Evolutionary conservation across 2,329 filamentous ascomycete genomes (phyloP).

Genomic region (Fusarium acutatum): DNA sequence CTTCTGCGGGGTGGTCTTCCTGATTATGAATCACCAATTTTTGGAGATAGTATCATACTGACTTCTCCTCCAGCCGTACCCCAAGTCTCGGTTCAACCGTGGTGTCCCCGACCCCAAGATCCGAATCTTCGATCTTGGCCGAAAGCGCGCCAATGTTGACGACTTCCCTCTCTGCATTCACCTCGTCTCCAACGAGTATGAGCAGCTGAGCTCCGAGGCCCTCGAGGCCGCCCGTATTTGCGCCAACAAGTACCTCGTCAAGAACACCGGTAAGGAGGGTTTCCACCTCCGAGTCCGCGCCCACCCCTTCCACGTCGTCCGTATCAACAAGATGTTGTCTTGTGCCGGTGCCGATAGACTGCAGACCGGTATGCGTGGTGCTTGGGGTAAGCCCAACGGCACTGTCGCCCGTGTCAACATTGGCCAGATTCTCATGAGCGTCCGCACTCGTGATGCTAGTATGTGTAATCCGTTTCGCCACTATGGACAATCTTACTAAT

Average conservation of each 20-base stretch:
- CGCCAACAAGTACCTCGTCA: constrained; percentile 97
- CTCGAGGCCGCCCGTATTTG: constrained; percentile 99
- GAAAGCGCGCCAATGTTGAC: constrained; percentile 98
- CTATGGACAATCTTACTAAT: constrained; percentile 41
- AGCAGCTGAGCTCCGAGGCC: constrained; percentile 99
- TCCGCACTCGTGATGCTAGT: constrained; percentile 95
- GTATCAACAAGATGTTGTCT: constrained; percentile 99
- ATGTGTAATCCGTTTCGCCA: constrained; percentile 51
- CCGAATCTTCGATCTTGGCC: constrained; percentile 98
- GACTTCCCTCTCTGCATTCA: constrained; percentile 99
- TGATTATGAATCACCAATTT: constrained; percentile 1
- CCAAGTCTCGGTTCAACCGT: constrained; percentile 99
- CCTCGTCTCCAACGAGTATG: constrained; percentile 99
- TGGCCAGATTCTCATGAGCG: constrained; percentile 96
- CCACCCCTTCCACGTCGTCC: constrained; percentile 99
- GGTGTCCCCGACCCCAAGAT: constrained; percentile 90
- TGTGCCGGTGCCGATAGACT: constrained; percentile 99
- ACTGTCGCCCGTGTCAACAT: constrained; percentile 99
- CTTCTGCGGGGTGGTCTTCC: not conserved
- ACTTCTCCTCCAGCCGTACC: constrained; percentile 76
- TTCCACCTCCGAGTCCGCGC: constrained; percentile 84
- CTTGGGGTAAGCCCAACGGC: constrained; percentile 99
- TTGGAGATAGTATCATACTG: constrained; percentile 15
- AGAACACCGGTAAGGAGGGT: constrained; percentile 75
- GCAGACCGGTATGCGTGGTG: constrained; percentile 99